Percentiles rank a stretch among this genome's conserved stretches.
These are phyloP conservation scores for Prunus armeniaca DNA, from an alignment of 306 rosid genomes.

Conservation along the genomic window DNA sequence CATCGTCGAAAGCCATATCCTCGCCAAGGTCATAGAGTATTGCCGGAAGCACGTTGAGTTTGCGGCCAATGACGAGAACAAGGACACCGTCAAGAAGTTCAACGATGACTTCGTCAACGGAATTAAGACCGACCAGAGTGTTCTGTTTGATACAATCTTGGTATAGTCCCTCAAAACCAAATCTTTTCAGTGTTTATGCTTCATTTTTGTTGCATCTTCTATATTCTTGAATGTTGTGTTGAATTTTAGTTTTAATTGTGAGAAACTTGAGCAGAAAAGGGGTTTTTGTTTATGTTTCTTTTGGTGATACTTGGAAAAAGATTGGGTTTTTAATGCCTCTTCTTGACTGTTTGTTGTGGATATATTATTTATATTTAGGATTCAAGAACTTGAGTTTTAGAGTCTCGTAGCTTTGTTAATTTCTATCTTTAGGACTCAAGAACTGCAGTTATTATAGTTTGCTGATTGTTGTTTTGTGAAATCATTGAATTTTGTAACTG, in stretches of 20 bases:
- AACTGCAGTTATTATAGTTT: background rate
- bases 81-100: conserved; percentile 18
- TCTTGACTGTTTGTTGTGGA: no score
- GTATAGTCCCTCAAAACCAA: conserved; percentile 11
- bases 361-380: background rate
- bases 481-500: background rate
- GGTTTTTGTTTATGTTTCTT: background rate
- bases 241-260: background rate
- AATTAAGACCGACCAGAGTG: conserved; percentile 13
- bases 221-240: background rate
- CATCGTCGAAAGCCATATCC: conserved; percentile 15
- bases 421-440: background rate
- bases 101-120: conserved; percentile 21
- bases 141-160: conserved; percentile 30
- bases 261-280: background rate
- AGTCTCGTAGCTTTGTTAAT: background rate
- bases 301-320: no score
- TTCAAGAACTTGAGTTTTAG: background rate
- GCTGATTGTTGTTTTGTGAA: background rate
- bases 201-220: background rate
- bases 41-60: conserved; percentile 30
- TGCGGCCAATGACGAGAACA: background rate
- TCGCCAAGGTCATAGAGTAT: conserved; percentile 32
- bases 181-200: background rate
- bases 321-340: no score